Conservation (phyloP, 1,284 basidiomycete genomes). For the Sanghuangporus weigelae region DNA sequence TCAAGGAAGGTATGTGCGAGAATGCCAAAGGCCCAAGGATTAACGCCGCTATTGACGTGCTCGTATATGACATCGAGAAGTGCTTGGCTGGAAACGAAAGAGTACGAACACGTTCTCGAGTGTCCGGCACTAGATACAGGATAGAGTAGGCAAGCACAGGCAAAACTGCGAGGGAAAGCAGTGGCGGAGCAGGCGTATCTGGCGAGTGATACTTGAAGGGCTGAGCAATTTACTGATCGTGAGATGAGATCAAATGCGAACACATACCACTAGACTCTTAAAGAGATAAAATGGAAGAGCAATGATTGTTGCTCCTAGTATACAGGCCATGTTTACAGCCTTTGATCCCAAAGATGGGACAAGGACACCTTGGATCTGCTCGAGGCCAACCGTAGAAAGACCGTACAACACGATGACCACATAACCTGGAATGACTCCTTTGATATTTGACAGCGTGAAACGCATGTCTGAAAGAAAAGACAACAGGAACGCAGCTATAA, state of each 20-base stretch:
- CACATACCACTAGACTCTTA: slow-evolving; percentile 50
- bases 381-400: slow-evolving; percentile 50
- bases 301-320: slow-evolving; percentile 57
- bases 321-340: slow-evolving; percentile 47
- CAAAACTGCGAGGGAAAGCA: slow-evolving; percentile 49
- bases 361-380: slow-evolving; percentile 54
- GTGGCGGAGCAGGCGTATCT: slow-evolving; percentile 38
- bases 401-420: slow-evolving; percentile 55
- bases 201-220: slow-evolving; percentile 32
- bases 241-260: slow-evolving; percentile 3
- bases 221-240: slow-evolving; percentile 2
- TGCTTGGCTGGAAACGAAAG: slow-evolving; percentile 45
- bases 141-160: slow-evolving; percentile 55
- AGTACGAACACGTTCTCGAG: slow-evolving; percentile 40
- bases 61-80: slow-evolving; percentile 50
- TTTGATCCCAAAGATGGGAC: slow-evolving; percentile 50
- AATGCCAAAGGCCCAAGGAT: slow-evolving; percentile 50
- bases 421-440: slow-evolving; percentile 53
- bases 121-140: slow-evolving; percentile 53
- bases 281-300: slow-evolving; percentile 60
- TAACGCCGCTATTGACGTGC: slow-evolving; percentile 38
- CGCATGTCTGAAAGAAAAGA: slow-evolving; percentile 52
- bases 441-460: slow-evolving; percentile 41
- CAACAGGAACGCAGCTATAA: slow-evolving; percentile 39
- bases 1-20: slow-evolving; percentile 48